phyloP scores from a whole-genome alignment of 768 basidiomycete genomes.

The Calocybe gangraenosa region DNA sequence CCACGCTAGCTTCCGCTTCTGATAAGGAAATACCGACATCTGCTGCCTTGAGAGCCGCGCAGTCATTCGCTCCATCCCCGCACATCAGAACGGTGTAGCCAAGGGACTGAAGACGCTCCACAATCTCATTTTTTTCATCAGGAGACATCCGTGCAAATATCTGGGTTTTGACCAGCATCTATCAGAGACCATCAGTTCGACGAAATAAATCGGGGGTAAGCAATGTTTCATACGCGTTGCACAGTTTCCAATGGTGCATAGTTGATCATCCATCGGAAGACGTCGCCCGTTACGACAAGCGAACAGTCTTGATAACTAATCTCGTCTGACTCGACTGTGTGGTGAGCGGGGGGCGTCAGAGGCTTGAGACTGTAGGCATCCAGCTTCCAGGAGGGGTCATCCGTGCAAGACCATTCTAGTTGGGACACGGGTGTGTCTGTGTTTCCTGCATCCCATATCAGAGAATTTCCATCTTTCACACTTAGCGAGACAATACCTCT shows the following conservation, averaged over 20 bases:
- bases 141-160: slow-evolving; percentile 99
- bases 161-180: slow-evolving; percentile 98
- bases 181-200: not conserved
- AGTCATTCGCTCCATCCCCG: slow-evolving; percentile 98
- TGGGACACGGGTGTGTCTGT: slow-evolving; percentile 49
- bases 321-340: slow-evolving; percentile 67
- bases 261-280: slow-evolving; percentile 98
- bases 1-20: slow-evolving; percentile 97
- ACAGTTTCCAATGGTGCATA: slow-evolving; percentile 91
- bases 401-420: slow-evolving; percentile 89
- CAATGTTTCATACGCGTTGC: slow-evolving; percentile 63
- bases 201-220: not conserved
- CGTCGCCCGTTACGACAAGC: slow-evolving; percentile 88
- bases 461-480: not conserved
- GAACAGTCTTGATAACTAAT: slow-evolving; percentile 83
- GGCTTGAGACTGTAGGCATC: slow-evolving; percentile 90
- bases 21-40: slow-evolving; percentile 96
- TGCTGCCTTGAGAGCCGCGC: slow-evolving; percentile 96
- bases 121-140: slow-evolving; percentile 98
- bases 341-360: slow-evolving; percentile 61
- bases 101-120: slow-evolving; percentile 87
- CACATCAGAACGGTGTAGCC: slow-evolving; percentile 99
- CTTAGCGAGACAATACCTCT: slow-evolving; percentile 45
- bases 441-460: slow-evolving; percentile 40
- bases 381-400: slow-evolving; percentile 79